A percentile compares a stretch with the other conserved stretches of the same genome.
Evolutionary conservation across 306 rosid genomes (phyloP).

Genomic region (Cucumis hystrix): DNA sequence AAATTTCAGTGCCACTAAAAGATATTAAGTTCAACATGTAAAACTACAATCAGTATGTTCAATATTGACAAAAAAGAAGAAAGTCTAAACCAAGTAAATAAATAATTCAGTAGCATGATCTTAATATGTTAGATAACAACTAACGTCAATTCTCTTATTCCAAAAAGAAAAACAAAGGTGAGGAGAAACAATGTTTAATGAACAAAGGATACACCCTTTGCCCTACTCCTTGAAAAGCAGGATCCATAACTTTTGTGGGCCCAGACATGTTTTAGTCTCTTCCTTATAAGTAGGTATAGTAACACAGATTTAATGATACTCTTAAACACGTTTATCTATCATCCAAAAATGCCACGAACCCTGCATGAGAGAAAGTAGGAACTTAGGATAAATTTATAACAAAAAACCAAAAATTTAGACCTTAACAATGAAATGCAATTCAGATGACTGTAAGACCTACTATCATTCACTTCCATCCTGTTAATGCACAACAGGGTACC

Average conservation of each 20-base stretch:
- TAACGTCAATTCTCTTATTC: background rate
- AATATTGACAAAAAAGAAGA: constrained; percentile 12
- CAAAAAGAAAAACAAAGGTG: background rate
- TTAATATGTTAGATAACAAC: background rate
- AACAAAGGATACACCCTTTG: constrained; percentile 82
- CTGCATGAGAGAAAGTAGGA: background rate
- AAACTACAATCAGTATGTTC: constrained; percentile 6
- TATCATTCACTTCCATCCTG: background rate
- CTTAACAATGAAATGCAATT: background rate
- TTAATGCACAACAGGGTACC: background rate
- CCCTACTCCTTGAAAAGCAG: constrained; percentile 96
- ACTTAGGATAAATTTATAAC: background rate
- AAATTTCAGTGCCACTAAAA: constrained; percentile 11
- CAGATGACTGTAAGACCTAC: background rate
- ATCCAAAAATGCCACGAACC: background rate
- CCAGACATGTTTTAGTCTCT: constrained; percentile 24
- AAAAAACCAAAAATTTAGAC: background rate
- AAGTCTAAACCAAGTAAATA: background rate
- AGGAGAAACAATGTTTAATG: constrained; percentile 3
- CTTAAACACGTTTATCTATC: background rate
- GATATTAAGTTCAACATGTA: constrained; percentile 19
- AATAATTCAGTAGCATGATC: background rate
- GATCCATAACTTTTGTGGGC: constrained; percentile 71
- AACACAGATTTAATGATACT: background rate
- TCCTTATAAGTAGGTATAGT: background rate